Percentiles rank a stretch among this genome's conserved stretches.
Conservation (phyloP, 805 yeast species). For the Yamadazyma nakazawae region DNA sequence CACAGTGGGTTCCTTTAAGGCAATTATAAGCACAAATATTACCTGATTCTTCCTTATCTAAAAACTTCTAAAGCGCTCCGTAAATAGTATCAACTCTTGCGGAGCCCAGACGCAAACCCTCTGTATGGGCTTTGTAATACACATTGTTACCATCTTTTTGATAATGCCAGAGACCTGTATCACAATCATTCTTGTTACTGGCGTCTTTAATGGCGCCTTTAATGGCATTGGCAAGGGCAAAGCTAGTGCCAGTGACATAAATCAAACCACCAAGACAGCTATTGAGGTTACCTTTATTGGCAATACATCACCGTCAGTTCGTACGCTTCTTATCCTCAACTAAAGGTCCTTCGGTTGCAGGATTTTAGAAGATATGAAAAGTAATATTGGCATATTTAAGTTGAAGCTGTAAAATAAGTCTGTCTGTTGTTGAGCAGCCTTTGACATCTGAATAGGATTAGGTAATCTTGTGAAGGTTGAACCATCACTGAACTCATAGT, state of each 20-base stretch:
- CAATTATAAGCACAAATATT: slow-evolving; percentile 1
- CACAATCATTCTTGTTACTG: background rate
- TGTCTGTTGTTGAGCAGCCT: background rate
- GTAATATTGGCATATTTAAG: background rate
- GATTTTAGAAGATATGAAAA: background rate
- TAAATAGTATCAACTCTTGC: background rate
- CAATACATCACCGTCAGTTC: background rate
- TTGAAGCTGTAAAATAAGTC: background rate
- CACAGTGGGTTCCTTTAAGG: slow-evolving; percentile 2
- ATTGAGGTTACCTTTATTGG: background rate
- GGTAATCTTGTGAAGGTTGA: background rate
- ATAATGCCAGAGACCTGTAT: background rate
- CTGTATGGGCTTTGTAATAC: background rate
- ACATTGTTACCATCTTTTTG: background rate
- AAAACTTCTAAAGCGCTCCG: background rate
- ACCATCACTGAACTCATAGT: background rate
- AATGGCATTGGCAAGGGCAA: background rate
- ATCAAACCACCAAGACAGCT: background rate
- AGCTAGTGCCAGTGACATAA: background rate
- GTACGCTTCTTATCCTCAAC: background rate
- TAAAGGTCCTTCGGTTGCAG: background rate
- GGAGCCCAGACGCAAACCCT: background rate
- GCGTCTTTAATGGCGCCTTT: too few relatives aligned
- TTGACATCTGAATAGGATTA: background rate
- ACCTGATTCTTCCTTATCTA: background rate